Evolutionary conservation across 768 basidiomycete species (phyloP).

Genomic region (Cubamyces sp.): DNA sequence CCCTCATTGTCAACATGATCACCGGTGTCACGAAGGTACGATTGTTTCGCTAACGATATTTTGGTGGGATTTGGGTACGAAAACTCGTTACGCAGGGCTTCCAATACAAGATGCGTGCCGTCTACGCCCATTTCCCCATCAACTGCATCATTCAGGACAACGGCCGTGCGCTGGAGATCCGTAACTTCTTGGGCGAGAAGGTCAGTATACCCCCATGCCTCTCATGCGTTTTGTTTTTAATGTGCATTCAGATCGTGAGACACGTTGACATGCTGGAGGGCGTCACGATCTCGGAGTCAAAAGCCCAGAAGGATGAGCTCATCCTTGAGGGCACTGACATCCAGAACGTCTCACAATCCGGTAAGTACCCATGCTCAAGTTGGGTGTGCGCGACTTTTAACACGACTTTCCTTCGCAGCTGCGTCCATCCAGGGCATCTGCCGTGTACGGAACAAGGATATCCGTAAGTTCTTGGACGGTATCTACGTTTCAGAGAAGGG

Average conservation of each 20-base stretch:
- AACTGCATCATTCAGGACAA: conserved; percentile 91
- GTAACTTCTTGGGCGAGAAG: conserved; percentile 96
- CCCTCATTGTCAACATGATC: conserved; percentile 96
- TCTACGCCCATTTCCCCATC: conserved; percentile 99
- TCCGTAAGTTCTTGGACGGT: conserved; percentile 97
- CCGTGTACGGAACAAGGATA: conserved; percentile 99
- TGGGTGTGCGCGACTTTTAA: background rate
- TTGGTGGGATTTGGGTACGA: background rate
- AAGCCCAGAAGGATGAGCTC: conserved; percentile 92
- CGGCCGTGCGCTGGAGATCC: conserved; percentile 80
- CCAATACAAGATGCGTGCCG: conserved; percentile 99
- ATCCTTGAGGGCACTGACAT: conserved; percentile 95
- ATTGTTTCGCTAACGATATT: background rate
- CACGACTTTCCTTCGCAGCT: conserved; percentile 48
- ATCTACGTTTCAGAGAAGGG: conserved; percentile 88
- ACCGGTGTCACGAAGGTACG: conserved; percentile 92
- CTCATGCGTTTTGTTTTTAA: background rate
- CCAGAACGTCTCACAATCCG: conserved; percentile 96
- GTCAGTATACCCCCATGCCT: conserved; percentile 42
- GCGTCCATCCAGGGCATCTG: conserved; percentile 97
- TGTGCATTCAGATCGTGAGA: conserved; percentile 71
- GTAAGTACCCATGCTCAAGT: conserved; percentile 41
- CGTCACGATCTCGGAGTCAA: conserved; percentile 83
- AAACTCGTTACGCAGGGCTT: conserved; percentile 70
- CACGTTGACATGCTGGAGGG: conserved; percentile 92